A percentile compares a stretch with the other conserved stretches of the same genome.
Conservation (phyloP, 495 filamentous ascomycete genomes). For the Bryoglossum gracile region DNA sequence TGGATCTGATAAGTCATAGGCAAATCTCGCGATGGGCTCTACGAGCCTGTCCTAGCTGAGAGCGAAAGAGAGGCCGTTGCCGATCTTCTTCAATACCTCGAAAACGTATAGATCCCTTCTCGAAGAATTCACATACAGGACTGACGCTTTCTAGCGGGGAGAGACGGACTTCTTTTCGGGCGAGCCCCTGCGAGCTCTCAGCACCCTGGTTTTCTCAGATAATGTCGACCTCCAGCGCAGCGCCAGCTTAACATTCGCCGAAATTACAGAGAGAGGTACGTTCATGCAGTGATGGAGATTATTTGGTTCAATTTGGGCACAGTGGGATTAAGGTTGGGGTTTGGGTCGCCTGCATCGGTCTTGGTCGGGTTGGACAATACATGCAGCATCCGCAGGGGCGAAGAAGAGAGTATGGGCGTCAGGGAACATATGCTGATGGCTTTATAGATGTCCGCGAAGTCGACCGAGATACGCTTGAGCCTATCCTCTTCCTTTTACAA, state of each 20-base stretch:
- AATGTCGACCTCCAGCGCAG: conserved; percentile 98
- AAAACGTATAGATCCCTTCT: conserved; percentile 61
- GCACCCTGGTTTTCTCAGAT: conserved; percentile 93
- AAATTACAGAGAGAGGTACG: conserved; percentile 96
- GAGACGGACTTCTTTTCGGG: conserved; percentile 98
- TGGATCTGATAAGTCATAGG: conserved; percentile 38
- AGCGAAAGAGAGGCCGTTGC: conserved; percentile 96
- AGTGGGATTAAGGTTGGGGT: background rate
- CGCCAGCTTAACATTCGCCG: conserved; percentile 95
- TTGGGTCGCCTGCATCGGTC: background rate
- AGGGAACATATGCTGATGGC: too few species aligned
- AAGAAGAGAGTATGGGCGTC: too few species aligned
- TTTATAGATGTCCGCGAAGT: conserved; percentile 87
- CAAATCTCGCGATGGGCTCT: conserved; percentile 85
- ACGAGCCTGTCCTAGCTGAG: conserved; percentile 92
- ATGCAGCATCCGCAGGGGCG: too few species aligned
- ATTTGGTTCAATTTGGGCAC: too few species aligned
- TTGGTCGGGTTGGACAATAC: too few species aligned
- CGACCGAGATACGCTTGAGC: conserved; percentile 87
- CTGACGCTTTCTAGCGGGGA: conserved; percentile 53
- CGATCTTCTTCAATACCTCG: conserved; percentile 88
- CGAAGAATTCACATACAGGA: background rate
- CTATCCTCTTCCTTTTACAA: conserved; percentile 90
- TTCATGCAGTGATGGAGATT: conserved; percentile 19
- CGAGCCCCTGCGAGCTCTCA: conserved; percentile 89